Base-by-base conservation (phyloP, 441 rosid genomes). In the Adansonia grandidieri region DNA sequence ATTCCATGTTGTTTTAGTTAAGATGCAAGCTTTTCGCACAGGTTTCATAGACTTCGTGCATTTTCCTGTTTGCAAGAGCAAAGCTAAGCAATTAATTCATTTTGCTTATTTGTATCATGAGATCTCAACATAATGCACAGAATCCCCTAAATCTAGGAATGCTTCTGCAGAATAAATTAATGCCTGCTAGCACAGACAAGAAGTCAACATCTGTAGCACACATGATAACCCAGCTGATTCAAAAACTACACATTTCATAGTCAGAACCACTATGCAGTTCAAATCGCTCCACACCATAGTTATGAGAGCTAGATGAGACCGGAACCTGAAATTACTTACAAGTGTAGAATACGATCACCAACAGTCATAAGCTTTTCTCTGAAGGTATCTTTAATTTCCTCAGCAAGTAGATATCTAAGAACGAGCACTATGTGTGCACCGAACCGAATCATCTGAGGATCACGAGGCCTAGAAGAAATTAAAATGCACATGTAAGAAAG, bases 361-460 rank as follows among this genome's bases (percentile, higher is more conserved):
- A 92, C 91, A 79, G 83, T 91, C 89, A 83, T 89, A 80, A 97
- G 92, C 88, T 93, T 95, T 86, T 94, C 97, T 82, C 82, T 87
- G 81, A 93, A 91, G 82, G 86, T 72, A 87, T 89, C 97, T 79
- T 86, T 85, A 85, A 94, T 84, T 86, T 92, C 93, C 79, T 92
- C 98, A 37, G 85, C 86, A 80, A 89, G 91, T 78, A 93, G 82
- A 84, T 85, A 85, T 81, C 99, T 89, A 82, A 93, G 94, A 85
- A 95, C 99, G 85, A 97, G 95, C 75, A 95, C 99, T 74, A 92
- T 78, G 78, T 95, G 98, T 71, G 99, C 98, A 61, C 99, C 98
- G 78, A 97, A 97, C 62, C 95, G 88, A 66, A 97, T 95, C 97
- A 97, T 88, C 82, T 97, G 95, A 79, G 98, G 94, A 87, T 97